Evolutionary conservation across 2,329 filamentous ascomycete genomes (phyloP).

Genomic region (Fusarium udum): DNA sequence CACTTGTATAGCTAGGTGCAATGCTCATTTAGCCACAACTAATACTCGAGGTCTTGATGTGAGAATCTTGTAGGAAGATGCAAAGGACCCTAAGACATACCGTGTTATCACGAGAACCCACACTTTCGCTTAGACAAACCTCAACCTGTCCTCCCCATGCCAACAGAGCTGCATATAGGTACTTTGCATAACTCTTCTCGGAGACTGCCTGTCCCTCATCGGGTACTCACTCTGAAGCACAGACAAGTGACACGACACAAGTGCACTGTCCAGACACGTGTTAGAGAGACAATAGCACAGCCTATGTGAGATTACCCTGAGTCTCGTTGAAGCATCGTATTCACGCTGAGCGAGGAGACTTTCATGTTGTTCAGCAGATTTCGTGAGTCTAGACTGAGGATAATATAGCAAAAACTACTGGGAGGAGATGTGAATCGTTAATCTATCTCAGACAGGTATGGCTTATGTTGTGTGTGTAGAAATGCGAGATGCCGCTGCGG

Average conservation of each 20-base stretch:
- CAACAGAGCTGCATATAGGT: background rate
- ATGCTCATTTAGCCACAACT: background rate
- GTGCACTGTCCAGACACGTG: conserved; percentile 30
- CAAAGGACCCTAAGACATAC: conserved; percentile 25
- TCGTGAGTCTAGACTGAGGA: background rate
- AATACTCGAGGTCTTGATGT: background rate
- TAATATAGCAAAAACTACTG: background rate
- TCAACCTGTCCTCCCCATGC: conserved; percentile 11
- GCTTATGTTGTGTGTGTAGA: conserved; percentile 27
- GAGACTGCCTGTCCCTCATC: conserved; percentile 22
- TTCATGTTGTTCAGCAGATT: background rate
- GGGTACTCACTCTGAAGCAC: conserved; percentile 36
- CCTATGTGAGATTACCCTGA: conserved; percentile 10
- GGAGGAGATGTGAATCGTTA: background rate
- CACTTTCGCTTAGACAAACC: conserved; percentile 38
- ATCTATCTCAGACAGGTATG: conserved; percentile 29
- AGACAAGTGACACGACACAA: conserved; percentile 20
- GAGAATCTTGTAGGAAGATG: background rate
- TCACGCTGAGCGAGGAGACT: conserved; percentile 3
- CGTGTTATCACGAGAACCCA: conserved; percentile 22
- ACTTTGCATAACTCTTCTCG: conserved; percentile 24
- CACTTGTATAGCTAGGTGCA: background rate
- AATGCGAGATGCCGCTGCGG: conserved; percentile 39
- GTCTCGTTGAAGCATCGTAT: conserved; percentile 3
- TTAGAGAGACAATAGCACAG: conserved; percentile 25